phyloP scores from a whole-genome alignment of 257 asterid species.

The Marsdenia floribunda region DNA sequence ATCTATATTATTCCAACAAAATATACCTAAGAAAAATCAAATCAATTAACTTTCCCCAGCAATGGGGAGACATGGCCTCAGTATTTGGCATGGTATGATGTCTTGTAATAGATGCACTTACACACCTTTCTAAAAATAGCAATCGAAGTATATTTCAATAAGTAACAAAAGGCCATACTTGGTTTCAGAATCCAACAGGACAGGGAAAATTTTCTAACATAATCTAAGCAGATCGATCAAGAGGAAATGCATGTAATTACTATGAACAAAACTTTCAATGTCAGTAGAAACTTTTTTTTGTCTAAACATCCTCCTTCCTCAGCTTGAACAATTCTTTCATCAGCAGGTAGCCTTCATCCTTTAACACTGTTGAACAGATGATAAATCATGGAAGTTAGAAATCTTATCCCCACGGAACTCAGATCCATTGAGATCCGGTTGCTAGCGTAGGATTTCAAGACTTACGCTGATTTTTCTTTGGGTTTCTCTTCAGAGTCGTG shows the following conservation, averaged over 20 bases:
- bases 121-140: too few relatives aligned
- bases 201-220: neutral
- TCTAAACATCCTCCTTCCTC: neutral
- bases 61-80: neutral
- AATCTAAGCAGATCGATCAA: neutral
- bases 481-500: conserved; percentile 22
- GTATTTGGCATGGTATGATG: neutral
- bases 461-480: conserved; percentile 59
- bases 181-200: neutral
- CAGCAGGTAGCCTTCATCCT: conserved; percentile 29
- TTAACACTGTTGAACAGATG: conserved; percentile 29
- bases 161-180: neutral
- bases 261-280: conserved; percentile 7
- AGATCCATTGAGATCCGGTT: too few relatives aligned
- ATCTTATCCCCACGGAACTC: neutral
- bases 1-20: too few relatives aligned
- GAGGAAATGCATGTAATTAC: neutral
- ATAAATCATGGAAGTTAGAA: conserved; percentile 5
- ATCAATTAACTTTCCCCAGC: too few relatives aligned
- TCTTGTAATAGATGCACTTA: neutral
- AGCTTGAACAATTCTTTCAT: conserved; percentile 11
- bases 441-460: neutral
- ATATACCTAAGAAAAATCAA: too few relatives aligned
- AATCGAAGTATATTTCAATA: neutral
- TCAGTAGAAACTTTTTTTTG: neutral